phyloP scores from a whole-genome alignment of 495 filamentous ascomycete genomes.

The Hyphodiscus hymeniophilus region DNA sequence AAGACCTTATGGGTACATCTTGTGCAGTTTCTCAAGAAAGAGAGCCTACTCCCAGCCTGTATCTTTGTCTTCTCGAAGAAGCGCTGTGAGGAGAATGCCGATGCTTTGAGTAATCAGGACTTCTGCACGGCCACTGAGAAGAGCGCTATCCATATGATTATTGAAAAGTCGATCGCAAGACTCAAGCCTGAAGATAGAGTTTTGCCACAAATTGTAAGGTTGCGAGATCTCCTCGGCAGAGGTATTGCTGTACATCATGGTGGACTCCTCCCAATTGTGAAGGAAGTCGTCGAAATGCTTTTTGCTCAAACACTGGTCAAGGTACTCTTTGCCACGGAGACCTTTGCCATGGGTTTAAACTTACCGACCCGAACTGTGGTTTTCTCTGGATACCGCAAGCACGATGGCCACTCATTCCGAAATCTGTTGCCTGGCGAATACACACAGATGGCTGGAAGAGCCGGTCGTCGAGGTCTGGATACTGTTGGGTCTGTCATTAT shows the following conservation, averaged over 20 bases:
- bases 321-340: slow-evolving; percentile 94
- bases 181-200: slow-evolving; percentile 84
- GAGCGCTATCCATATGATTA: slow-evolving; percentile 93
- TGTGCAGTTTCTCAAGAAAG: slow-evolving; percentile 81
- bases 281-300: slow-evolving; percentile 94
- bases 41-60: slow-evolving; percentile 79
- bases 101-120: slow-evolving; percentile 88
- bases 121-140: slow-evolving; percentile 89
- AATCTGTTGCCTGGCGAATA: slow-evolving; percentile 93
- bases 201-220: slow-evolving; percentile 81
- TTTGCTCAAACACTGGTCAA: slow-evolving; percentile 94
- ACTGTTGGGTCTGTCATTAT: slow-evolving; percentile 90
- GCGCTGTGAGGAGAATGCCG: slow-evolving; percentile 92
- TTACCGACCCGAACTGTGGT: slow-evolving; percentile 93
- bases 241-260: slow-evolving; percentile 97
- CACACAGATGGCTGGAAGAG: slow-evolving; percentile 96
- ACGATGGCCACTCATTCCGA: slow-evolving; percentile 84
- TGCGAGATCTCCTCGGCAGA: slow-evolving; percentile 76
- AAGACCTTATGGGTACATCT: slow-evolving; percentile 95
- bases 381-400: slow-evolving; percentile 94
- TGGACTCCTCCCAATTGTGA: slow-evolving; percentile 90
- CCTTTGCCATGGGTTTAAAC: slow-evolving; percentile 97
- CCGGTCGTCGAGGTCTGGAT: slow-evolving; percentile 87
- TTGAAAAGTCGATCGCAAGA: slow-evolving; percentile 89
- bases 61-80: slow-evolving; percentile 99